Conservation (phyloP, 345 rosid species). For the Euphorbia lathyris region DNA sequence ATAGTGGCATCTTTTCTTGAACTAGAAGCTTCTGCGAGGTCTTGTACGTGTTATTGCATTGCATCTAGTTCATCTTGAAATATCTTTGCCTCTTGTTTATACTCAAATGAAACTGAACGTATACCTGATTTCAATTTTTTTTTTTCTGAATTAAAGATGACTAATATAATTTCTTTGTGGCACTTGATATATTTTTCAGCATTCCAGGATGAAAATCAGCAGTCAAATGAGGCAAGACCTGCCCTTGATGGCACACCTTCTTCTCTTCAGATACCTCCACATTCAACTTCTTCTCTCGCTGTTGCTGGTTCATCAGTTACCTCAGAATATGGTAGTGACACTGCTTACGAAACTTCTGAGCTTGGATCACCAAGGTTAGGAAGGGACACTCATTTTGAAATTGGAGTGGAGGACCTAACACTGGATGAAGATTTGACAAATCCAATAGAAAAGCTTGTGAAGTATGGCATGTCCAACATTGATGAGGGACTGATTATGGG, state of each 20-base stretch:
- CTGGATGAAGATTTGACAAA: constrained; percentile 74
- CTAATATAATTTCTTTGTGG: no score
- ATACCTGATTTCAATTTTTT: not conserved
- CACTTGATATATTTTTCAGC: constrained; percentile 47
- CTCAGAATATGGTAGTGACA: constrained; percentile 95
- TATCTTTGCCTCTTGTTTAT: constrained; percentile 1
- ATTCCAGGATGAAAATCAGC: constrained; percentile 71
- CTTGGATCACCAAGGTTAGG: constrained; percentile 75
- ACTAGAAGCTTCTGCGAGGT: constrained; percentile 95
- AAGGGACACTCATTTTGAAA: constrained; percentile 64
- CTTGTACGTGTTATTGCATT: constrained; percentile 63
- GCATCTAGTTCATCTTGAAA: constrained; percentile 22
- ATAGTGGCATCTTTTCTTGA: constrained; percentile 94
- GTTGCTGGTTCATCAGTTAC: constrained; percentile 68
- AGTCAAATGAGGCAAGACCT: constrained; percentile 45
- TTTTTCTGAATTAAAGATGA: not conserved
- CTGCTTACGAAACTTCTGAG: constrained; percentile 90
- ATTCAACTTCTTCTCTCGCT: constrained; percentile 49
- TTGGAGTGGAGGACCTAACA: constrained; percentile 61
- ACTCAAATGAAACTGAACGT: constrained; percentile 6
- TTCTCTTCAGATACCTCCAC: constrained; percentile 42
- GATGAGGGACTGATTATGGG: constrained; percentile 96
- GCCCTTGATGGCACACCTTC: constrained; percentile 39
- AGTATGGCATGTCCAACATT: constrained; percentile 85
- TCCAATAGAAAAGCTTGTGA: constrained; percentile 82